Evolutionary conservation across 768 basidiomycete genomes (phyloP), one percentile per base, ranked within the genome.

Genomic region (Dentipellis sp.): DNA sequence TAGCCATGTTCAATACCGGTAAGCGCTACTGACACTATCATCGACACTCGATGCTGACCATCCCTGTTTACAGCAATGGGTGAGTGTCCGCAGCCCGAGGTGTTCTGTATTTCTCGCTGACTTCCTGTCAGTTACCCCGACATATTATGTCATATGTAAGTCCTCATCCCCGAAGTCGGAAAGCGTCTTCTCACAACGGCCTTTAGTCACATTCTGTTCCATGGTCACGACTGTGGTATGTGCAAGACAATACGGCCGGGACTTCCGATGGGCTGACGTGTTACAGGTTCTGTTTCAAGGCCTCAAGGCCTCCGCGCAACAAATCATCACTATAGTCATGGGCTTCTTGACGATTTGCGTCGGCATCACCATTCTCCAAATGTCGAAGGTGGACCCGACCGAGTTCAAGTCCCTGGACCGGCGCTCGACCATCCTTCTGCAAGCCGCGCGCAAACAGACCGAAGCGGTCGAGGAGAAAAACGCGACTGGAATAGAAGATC

Each of bases 1-100:
- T 99, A 58, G 97, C 94, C 56, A 74, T 97, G 37, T 98, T 94
- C 77, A 95, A 97, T 71, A 90, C 89, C 54, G 88, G 86, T 86
- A 59, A 59, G 82, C 62, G 62, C 38, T 11, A 16, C 38, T 49
- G 50, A 16, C 37, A 36, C 39, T 21, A 47, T 21, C 40, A 45
- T 50, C 38, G 23, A 14, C 19, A 36, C 9, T n/a, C n/a, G n/a
- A 51, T 53, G 22, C 47, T 54, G 34, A 54, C 57, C 39, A 29
- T 53, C n/a, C 59, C 57, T 57, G 65, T 54, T 53, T 51, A 22
- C 50, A 83, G 82, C 83, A 58, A 86, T 88, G 84, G 84, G 83
- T 84, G 71, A 67, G 72, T 72, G 7, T 58, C 56, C 56, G 46
- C 50, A 23, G 37, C 47, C 53, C 29, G 59, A 66, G 54, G 68